phyloP scores from a whole-genome alignment of 1,139 yeast species.

The Yamadazyma sp. region DNA sequence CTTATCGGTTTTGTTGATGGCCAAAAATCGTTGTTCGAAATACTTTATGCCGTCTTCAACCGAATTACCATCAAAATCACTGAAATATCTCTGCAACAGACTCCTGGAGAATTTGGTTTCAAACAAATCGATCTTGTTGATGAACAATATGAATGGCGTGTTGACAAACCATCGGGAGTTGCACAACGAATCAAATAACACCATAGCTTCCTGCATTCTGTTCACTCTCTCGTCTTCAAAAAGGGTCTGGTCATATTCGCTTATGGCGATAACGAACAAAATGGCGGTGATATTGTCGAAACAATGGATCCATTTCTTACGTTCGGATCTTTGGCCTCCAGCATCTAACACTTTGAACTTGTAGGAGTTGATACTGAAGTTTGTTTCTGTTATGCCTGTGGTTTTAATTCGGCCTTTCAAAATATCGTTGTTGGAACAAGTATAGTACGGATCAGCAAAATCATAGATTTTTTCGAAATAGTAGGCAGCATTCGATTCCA shows the following conservation, averaged over 20 bases:
- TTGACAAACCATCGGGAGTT: slow-evolving; percentile 82
- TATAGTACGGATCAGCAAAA: slow-evolving; percentile 64
- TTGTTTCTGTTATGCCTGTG: slow-evolving; percentile 90
- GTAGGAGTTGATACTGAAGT: slow-evolving; percentile 65
- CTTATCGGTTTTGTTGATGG: slow-evolving; percentile 63
- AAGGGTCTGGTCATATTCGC: slow-evolving; percentile 88
- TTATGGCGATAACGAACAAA: slow-evolving; percentile 85
- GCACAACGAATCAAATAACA: slow-evolving; percentile 79
- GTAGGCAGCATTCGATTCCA: slow-evolving; percentile 77
- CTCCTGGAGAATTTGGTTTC: slow-evolving; percentile 65
- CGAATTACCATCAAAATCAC: slow-evolving; percentile 69
- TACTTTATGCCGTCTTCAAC: slow-evolving; percentile 65
- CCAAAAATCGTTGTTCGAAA: slow-evolving; percentile 64
- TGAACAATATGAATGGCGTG: slow-evolving; percentile 85
- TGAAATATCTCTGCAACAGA: slow-evolving; percentile 68
- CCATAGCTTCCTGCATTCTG: slow-evolving; percentile 87
- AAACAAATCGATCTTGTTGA: slow-evolving; percentile 85
- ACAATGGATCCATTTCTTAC: slow-evolving; percentile 95
- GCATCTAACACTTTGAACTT: slow-evolving; percentile 86
- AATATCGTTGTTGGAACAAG: slow-evolving; percentile 80
- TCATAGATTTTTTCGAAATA: slow-evolving; percentile 69
- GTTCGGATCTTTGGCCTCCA: slow-evolving; percentile 94
- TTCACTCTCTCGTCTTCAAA: slow-evolving; percentile 90
- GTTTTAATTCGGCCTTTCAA: slow-evolving; percentile 90
- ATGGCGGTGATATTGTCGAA: slow-evolving; percentile 91